Evolutionary conservation across 352 stramenopile genomes (phyloP).

Genomic region (Globisporangium polare): DNA sequence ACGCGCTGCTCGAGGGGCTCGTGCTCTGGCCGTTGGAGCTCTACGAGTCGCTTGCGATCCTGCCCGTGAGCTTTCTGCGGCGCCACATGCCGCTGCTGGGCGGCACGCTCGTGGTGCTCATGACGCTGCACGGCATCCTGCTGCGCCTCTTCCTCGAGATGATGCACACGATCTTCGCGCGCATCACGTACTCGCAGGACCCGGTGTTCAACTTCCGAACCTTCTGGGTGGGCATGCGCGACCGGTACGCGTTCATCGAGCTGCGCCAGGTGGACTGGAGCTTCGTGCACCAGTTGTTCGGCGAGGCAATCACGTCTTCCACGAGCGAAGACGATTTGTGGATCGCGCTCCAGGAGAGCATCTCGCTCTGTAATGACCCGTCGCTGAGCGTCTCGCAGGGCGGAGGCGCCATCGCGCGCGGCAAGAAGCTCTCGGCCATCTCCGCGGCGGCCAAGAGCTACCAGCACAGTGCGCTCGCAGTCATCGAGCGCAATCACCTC

Average conservation of each 20-base stretch:
- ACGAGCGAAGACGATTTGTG: conserved; percentile 81
- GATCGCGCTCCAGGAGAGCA: conserved; percentile 71
- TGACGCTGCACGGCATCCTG: conserved; percentile 73
- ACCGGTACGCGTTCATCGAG: conserved; percentile 63
- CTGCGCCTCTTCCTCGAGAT: conserved; percentile 63
- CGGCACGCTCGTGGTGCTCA: conserved; percentile 70
- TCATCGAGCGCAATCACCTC: conserved; percentile 54
- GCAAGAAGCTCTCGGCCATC: conserved; percentile 25
- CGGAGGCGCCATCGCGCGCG: conserved; percentile 14
- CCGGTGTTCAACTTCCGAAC: conserved; percentile 64
- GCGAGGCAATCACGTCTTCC: conserved; percentile 43
- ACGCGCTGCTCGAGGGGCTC: conserved; percentile 44
- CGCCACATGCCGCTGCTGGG: conserved; percentile 71
- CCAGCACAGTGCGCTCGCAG: conserved; percentile 33
- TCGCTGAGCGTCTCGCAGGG: conserved; percentile 46
- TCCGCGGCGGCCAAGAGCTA: conserved; percentile 26
- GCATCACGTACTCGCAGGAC: conserved; percentile 61
- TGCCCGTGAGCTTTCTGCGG: conserved; percentile 68
- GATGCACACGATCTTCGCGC: conserved; percentile 60
- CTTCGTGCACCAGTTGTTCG: conserved; percentile 70
- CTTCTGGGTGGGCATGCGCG: conserved; percentile 69
- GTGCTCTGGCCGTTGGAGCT: conserved; percentile 67
- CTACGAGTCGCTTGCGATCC: conserved; percentile 72
- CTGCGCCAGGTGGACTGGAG: conserved; percentile 52
- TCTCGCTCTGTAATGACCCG: conserved; percentile 66